Evolutionary conservation across 169 alveolate species (phyloP).

Genomic region (Nephromyces sp.): DNA sequence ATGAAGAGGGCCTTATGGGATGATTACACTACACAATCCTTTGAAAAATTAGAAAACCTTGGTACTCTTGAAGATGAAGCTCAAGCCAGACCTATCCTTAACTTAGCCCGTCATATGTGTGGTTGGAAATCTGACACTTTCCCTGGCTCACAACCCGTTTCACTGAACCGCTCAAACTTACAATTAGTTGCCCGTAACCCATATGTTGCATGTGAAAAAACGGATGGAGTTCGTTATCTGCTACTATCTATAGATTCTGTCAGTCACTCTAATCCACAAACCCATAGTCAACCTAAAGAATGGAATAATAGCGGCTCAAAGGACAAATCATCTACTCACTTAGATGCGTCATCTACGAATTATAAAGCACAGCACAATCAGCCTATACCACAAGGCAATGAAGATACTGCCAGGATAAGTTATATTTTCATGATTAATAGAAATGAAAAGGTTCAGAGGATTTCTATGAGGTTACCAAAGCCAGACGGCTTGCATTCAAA

Average conservation of each 20-base stretch:
- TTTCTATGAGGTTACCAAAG: slow-evolving; percentile 8
- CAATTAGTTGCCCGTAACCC: slow-evolving; percentile 43
- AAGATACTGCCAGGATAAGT: slow-evolving; percentile 23
- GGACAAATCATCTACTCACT: slow-evolving; percentile 1
- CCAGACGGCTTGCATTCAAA: slow-evolving; percentile 5
- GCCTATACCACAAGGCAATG: no score
- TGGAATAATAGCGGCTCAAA: no score
- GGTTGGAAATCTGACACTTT: slow-evolving; percentile 71
- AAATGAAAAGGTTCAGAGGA: slow-evolving; percentile 49
- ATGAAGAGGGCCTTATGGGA: no score
- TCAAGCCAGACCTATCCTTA: neutral
- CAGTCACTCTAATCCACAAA: no score
- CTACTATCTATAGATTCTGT: slow-evolving; percentile 18
- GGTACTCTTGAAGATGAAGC: neutral
- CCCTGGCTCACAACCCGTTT: slow-evolving; percentile 80
- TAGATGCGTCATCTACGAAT: slow-evolving; percentile 71
- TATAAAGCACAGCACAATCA: no score
- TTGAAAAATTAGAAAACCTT: neutral
- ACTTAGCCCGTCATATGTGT: slow-evolving; percentile 40
- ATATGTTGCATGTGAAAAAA: slow-evolving; percentile 79
- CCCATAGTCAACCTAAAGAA: no score
- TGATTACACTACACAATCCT: no score
- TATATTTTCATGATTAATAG: slow-evolving; percentile 70
- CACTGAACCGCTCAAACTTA: slow-evolving; percentile 49
- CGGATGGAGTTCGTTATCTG: slow-evolving; percentile 76